A percentile compares a stretch with the other conserved stretches of the same genome.
These are phyloP conservation scores for Strombidium stylifer DNA, from an alignment of 73 alveolate species.

Conservation along the genomic window DNA sequence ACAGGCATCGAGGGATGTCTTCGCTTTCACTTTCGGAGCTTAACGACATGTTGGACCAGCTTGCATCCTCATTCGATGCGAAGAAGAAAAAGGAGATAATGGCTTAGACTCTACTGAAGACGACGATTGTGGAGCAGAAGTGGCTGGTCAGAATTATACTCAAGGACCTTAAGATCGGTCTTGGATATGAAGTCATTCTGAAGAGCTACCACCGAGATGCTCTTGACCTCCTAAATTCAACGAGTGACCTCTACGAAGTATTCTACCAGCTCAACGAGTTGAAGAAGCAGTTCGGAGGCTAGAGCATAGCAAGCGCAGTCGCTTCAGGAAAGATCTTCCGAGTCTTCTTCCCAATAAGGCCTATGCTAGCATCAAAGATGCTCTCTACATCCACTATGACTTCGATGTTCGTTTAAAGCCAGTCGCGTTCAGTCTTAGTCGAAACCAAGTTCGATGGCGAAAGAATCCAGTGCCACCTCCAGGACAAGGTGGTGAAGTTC, in stretches of 20 bases:
- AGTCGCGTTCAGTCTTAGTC: slow-evolving; percentile 68
- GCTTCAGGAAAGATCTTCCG: slow-evolving; percentile 52
- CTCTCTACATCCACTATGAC: slow-evolving; percentile 59
- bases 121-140: slow-evolving; percentile 84
- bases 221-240: slow-evolving; percentile 84
- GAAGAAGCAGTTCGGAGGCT: slow-evolving; percentile 68
- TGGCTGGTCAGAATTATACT: slow-evolving; percentile 91
- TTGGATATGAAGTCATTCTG: slow-evolving; percentile 85
- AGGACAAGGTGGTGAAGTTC: slow-evolving; percentile 77
- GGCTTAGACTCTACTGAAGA: slow-evolving; percentile 69
- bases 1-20: slow-evolving; percentile 65
- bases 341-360: slow-evolving; percentile 92
- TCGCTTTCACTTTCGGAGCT: slow-evolving; percentile 67
- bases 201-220: slow-evolving; percentile 89
- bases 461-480: slow-evolving; percentile 91
- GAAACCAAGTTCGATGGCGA: slow-evolving; percentile 98
- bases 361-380: slow-evolving; percentile 92
- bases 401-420: slow-evolving; percentile 46
- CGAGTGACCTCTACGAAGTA: slow-evolving; percentile 85
- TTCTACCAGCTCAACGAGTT: slow-evolving; percentile 80
- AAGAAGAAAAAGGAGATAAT: slow-evolving; percentile 70
- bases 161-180: slow-evolving; percentile 88
- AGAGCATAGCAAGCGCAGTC: not conserved
- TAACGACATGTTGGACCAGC: slow-evolving; percentile 76
- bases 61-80: slow-evolving; percentile 73